phyloP scores from a whole-genome alignment of 495 filamentous ascomycete species.

The Penicillium psychrofluorescens region DNA sequence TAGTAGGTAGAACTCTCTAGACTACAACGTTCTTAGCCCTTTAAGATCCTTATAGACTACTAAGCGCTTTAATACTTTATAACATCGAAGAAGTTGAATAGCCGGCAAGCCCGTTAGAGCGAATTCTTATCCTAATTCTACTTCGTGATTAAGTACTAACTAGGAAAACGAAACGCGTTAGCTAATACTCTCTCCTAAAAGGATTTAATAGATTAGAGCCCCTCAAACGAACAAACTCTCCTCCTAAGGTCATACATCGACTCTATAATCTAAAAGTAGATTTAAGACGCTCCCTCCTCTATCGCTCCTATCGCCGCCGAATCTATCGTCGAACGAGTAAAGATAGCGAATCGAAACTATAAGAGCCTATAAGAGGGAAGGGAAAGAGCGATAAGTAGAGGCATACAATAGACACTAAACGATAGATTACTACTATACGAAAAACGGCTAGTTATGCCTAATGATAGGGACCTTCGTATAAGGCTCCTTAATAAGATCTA shows the following conservation, averaged over 20 bases:
- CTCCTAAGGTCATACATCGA: no score
- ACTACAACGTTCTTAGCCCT: background rate
- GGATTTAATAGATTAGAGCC: background rate
- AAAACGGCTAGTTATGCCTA: background rate
- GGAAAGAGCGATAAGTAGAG: no score
- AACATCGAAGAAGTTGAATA: no score
- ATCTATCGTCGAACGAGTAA: background rate
- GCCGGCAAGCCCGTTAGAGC: conserved; percentile 1
- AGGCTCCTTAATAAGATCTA: conserved; percentile 6
- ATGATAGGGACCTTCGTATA: background rate
- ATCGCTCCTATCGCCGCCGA: background rate
- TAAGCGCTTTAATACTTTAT: conserved; percentile 1
- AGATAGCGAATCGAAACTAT: background rate
- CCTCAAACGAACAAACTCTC: no score
- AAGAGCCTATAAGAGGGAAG: no score
- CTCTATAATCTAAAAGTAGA: no score
- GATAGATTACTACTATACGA: no score
- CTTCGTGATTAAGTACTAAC: conserved; percentile 19
- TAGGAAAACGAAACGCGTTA: conserved; percentile 5
- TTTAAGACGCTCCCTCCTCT: no score
- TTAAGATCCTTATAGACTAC: conserved; percentile 5
- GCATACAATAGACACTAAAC: no score
- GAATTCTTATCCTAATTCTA: conserved; percentile 17
- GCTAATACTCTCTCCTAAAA: background rate
- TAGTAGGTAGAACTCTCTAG: conserved; percentile 9